These are phyloP conservation scores for Aspergillus uvarum DNA, from an alignment of 2,329 filamentous ascomycete species.

Conservation along the genomic window DNA sequence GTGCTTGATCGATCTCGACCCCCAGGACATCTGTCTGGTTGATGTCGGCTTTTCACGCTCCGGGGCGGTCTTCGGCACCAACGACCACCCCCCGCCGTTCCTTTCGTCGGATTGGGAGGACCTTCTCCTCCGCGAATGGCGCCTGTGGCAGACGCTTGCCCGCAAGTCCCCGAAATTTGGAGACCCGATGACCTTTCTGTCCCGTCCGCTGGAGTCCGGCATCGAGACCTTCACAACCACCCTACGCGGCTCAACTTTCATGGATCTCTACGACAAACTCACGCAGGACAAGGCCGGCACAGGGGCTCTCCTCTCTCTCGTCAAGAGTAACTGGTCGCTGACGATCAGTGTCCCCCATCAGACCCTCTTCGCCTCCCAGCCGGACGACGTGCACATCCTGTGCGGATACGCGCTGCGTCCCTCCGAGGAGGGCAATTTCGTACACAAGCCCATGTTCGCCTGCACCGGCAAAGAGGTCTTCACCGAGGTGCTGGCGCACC, in stretches of 20 bases:
- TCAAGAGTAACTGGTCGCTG: constrained; percentile 42
- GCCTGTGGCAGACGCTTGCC: constrained; percentile 38
- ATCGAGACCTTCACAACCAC: constrained; percentile 44
- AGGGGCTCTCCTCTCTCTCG: constrained; percentile 37
- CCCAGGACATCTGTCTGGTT: constrained; percentile 38
- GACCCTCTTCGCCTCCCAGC: constrained; percentile 42
- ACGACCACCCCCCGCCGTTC: constrained; percentile 18
- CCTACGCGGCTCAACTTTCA: constrained; percentile 30
- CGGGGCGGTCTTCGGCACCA: constrained; percentile 32
- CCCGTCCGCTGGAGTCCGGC: constrained; percentile 30
- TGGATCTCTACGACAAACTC: constrained; percentile 21
- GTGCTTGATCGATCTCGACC: constrained; percentile 22
- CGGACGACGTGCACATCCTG: constrained; percentile 32
- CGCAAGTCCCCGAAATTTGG: constrained; percentile 33
- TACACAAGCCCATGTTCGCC: constrained; percentile 40
- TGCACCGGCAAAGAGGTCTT: constrained; percentile 42
- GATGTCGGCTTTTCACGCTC: constrained; percentile 40
- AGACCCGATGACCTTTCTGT: constrained; percentile 26
- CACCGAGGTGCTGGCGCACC: constrained; percentile 37
- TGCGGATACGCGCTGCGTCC: constrained; percentile 43
- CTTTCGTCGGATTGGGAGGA: constrained; percentile 9
- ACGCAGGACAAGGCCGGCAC: constrained; percentile 30
- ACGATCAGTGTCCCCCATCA: constrained; percentile 42
- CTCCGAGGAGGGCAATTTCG: constrained; percentile 34
- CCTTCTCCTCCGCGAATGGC: constrained; percentile 33